Percentiles rank a stretch among this genome's conserved stretches.
phyloP scores from a whole-genome alignment of 305 asterid species.

The Withania somnifera region DNA sequence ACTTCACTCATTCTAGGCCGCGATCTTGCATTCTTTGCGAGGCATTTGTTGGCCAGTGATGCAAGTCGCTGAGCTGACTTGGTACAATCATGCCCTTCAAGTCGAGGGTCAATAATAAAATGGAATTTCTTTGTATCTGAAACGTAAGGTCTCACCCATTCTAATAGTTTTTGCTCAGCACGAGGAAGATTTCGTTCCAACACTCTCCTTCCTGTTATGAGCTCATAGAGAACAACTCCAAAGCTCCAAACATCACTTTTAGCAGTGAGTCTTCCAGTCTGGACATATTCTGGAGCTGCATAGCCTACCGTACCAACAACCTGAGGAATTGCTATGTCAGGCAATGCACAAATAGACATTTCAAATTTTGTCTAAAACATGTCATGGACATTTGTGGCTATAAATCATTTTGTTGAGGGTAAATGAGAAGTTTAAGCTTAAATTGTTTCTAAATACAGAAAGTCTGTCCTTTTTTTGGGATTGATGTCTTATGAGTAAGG shows the following conservation, averaged over 20 bases:
- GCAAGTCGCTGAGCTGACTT: constrained; percentile 76
- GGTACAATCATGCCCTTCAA: constrained; percentile 51
- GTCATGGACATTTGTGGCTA: background rate
- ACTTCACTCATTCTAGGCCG: constrained; percentile 96
- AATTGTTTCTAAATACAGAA: background rate
- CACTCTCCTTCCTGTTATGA: constrained; percentile 84
- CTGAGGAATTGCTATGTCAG: constrained; percentile 15
- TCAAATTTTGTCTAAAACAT: background rate
- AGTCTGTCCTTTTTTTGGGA: background rate
- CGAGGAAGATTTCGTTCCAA: constrained; percentile 76
- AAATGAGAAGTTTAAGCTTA: background rate
- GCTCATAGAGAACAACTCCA: constrained; percentile 84
- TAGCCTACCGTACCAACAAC: constrained; percentile 91
- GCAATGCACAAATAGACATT: background rate
- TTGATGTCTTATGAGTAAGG: background rate
- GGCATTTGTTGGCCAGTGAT: constrained; percentile 81
- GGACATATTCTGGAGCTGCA: constrained; percentile 93
- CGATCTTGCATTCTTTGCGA: constrained; percentile 57
- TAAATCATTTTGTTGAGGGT: background rate
- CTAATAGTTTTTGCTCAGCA: constrained; percentile 81
- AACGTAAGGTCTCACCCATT: constrained; percentile 80
- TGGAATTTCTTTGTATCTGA: constrained; percentile 77
- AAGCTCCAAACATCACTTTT: constrained; percentile 96
- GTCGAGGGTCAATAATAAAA: constrained; percentile 53
- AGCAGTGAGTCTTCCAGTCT: constrained; percentile 68